Percentiles rank a stretch among this genome's conserved stretches.
These are phyloP conservation scores for Sherardia arvensis DNA, from an alignment of 257 asterid species.

Conservation along the genomic window DNA sequence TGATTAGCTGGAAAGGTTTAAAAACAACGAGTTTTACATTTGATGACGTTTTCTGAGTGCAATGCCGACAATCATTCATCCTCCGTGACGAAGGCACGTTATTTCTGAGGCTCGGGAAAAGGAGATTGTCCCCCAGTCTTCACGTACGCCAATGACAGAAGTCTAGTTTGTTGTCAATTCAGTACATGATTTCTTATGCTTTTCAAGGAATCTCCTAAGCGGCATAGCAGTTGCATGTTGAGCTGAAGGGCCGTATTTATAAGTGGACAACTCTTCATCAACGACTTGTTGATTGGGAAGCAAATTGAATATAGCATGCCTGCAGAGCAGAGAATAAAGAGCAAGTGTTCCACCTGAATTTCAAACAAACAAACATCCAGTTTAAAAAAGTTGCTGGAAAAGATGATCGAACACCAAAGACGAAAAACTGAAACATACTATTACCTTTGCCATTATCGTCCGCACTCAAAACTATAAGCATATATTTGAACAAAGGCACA, in stretches of 20 bases:
- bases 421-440: conserved; percentile 3
- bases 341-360: conserved; percentile 91
- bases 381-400: conserved; percentile 12
- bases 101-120: no score
- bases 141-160: no score
- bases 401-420: conserved; percentile 7
- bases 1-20: no score
- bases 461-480: conserved; percentile 50
- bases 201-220: conserved; percentile 71
- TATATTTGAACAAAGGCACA: conserved; percentile 87
- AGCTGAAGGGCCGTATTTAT: conserved; percentile 60
- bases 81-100: no score
- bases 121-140: no score
- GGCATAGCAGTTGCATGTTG: conserved; percentile 46
- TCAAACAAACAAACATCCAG: neutral
- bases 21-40: no score
- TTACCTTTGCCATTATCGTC: conserved; percentile 97
- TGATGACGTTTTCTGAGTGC: no score
- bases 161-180: no score
- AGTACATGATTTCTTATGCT: conserved; percentile 60
- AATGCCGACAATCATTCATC: no score
- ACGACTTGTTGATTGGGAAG: conserved; percentile 99
- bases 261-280: conserved; percentile 85
- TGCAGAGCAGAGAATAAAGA: conserved; percentile 82
- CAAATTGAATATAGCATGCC: conserved; percentile 87